phyloP scores from a whole-genome alignment of 495 filamentous ascomycete species.

The Lentithecium fluviatile region DNA sequence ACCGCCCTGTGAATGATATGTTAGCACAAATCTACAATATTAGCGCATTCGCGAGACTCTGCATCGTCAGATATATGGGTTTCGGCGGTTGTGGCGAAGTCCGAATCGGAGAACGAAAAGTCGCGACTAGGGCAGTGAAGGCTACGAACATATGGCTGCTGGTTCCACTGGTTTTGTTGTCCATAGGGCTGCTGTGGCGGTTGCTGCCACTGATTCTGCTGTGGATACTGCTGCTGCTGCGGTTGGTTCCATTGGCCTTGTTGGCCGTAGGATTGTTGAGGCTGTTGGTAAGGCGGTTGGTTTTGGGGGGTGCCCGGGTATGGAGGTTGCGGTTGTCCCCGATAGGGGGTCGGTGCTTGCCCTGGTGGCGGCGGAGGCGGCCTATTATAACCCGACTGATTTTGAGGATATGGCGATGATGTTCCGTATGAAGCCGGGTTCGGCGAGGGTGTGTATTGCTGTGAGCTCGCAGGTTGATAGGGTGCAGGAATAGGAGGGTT shows the following conservation, averaged over 20 bases:
- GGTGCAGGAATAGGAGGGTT: slow-evolving; percentile 23
- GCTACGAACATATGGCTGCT: not conserved
- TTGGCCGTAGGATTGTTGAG: slow-evolving; percentile 26
- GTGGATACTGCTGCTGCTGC: slow-evolving; percentile 27
- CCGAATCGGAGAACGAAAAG: no score
- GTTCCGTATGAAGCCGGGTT: slow-evolving; percentile 2
- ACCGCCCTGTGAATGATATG: not conserved
- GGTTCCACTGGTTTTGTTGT: slow-evolving; percentile 14
- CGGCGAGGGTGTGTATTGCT: slow-evolving; percentile 8
- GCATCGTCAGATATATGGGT: not conserved
- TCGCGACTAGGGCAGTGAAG: not conserved
- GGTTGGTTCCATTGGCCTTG: slow-evolving; percentile 13
- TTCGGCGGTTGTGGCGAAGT: no score
- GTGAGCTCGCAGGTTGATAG: slow-evolving; percentile 17
- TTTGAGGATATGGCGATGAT: slow-evolving; percentile 25
- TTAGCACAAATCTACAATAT: not conserved
- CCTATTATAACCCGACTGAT: slow-evolving; percentile 27
- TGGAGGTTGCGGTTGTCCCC: slow-evolving; percentile 4
- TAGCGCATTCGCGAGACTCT: slow-evolving; percentile 3
- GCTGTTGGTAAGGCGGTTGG: slow-evolving; percentile 3
- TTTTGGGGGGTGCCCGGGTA: slow-evolving; percentile 1
- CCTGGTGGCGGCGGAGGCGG: slow-evolving; percentile 28
- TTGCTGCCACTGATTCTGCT: slow-evolving; percentile 4
- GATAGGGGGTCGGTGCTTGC: no score
- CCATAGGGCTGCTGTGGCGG: not conserved